Evolutionary conservation across 2,329 filamentous ascomycete genomes (phyloP).

Genomic region (Fusarium marasasianum): DNA sequence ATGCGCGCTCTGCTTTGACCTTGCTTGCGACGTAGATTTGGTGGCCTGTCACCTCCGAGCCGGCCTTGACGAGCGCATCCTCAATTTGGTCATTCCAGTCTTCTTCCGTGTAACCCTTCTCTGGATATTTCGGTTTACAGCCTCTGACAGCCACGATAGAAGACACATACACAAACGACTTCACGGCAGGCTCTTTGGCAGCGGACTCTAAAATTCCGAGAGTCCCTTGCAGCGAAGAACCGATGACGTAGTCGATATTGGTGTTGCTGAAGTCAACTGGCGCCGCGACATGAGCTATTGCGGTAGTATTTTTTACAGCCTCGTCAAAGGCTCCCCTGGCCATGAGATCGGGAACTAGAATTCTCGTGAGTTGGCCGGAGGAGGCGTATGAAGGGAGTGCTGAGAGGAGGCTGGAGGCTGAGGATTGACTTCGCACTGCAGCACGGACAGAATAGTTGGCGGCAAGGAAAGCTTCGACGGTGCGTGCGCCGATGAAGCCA

Average conservation of each 20-base stretch:
- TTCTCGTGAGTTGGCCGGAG: not conserved
- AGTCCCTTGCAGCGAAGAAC: conserved; percentile 4
- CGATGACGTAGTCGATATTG: conserved; percentile 15
- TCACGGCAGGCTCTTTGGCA: not conserved
- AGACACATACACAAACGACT: conserved; percentile 12
- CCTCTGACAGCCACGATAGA: conserved; percentile 6
- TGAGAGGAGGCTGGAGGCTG: conserved; percentile 7
- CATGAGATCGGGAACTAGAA: not conserved
- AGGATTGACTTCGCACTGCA: conserved; percentile 1
- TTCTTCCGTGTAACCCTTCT: conserved; percentile 2
- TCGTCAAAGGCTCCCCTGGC: not conserved
- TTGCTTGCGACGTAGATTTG: conserved; percentile 19
- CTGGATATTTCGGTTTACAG: not conserved
- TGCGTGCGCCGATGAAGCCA: conserved; percentile 18
- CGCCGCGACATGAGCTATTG: conserved; percentile 9
- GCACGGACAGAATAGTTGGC: conserved; percentile 8
- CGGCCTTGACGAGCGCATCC: not conserved
- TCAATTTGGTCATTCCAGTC: conserved; percentile 22
- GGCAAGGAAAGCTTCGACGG: conserved; percentile 11
- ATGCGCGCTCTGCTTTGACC: conserved; percentile 13
- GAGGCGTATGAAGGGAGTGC: not conserved
- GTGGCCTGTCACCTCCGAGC: not conserved
- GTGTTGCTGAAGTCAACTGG: conserved; percentile 9
- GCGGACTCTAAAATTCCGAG: not conserved
- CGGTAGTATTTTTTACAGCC: not conserved